phyloP scores from a whole-genome alignment of 352 stramenopile species.

The Pythium brachiatum region DNA sequence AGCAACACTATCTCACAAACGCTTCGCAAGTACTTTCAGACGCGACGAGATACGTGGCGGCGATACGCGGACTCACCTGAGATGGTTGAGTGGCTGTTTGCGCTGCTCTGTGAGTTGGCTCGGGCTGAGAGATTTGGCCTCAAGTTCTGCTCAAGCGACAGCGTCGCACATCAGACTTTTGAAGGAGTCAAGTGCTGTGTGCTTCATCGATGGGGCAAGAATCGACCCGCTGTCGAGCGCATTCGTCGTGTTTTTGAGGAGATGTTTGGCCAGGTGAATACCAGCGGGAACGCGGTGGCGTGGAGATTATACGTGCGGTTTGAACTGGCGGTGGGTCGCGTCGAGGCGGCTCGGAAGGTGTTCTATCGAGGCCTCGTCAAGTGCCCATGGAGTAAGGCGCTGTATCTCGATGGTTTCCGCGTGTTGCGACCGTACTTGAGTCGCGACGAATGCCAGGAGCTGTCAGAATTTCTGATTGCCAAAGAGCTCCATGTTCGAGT shows the following conservation, averaged over 20 bases:
- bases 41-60: slow-evolving; percentile 36
- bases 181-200: slow-evolving; percentile 44
- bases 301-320: slow-evolving; percentile 82
- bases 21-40: slow-evolving; percentile 59
- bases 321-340: slow-evolving; percentile 64
- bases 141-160: neutral
- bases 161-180: neutral
- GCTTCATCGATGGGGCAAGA: slow-evolving; percentile 63
- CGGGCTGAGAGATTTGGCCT: slow-evolving; percentile 39
- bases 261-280: slow-evolving; percentile 55
- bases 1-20: slow-evolving; percentile 71
- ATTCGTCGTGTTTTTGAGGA: slow-evolving; percentile 63
- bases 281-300: slow-evolving; percentile 47
- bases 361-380: slow-evolving; percentile 70
- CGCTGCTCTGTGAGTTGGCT: slow-evolving; percentile 59
- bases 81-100: slow-evolving; percentile 75
- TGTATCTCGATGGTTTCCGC: slow-evolving; percentile 68
- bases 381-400: slow-evolving; percentile 75
- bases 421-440: slow-evolving; percentile 67
- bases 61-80: slow-evolving; percentile 64
- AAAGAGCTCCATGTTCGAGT: slow-evolving; percentile 74
- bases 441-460: slow-evolving; percentile 54
- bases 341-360: slow-evolving; percentile 65
- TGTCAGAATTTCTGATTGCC: slow-evolving; percentile 61
- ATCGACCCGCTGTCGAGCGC: slow-evolving; percentile 46